Percentiles rank a stretch among this genome's conserved stretches.
Conservation (phyloP, 805 yeast species). For the Starmerella floris region DNA sequence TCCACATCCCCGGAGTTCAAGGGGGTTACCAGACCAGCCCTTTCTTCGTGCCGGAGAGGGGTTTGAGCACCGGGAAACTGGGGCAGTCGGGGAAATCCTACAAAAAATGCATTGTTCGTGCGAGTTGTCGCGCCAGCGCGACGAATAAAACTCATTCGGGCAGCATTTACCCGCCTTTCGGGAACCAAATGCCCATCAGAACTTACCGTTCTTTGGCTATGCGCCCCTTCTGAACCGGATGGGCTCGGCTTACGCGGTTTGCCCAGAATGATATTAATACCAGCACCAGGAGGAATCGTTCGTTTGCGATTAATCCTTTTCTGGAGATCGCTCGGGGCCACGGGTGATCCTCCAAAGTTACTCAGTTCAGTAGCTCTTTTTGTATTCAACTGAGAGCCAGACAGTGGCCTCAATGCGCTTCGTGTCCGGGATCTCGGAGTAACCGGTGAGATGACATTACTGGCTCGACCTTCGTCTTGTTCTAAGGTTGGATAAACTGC, state of each 20-base stretch:
- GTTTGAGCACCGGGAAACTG: slow-evolving; percentile 3
- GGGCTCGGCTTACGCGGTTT: slow-evolving; percentile 1
- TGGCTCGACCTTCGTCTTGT: background rate
- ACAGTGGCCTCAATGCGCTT: background rate
- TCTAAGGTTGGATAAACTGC: background rate
- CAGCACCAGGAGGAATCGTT: background rate
- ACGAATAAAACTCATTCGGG: slow-evolving; percentile 5
- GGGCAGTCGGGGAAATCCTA: slow-evolving; percentile 20
- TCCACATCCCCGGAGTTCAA: slow-evolving; percentile 3
- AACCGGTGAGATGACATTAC: background rate
- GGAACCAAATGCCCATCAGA: slow-evolving; percentile 13
- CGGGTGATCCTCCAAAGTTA: background rate
- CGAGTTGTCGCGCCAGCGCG: slow-evolving; percentile 4
- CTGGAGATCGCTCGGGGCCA: background rate
- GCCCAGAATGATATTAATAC: background rate
- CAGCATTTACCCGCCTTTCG: background rate
- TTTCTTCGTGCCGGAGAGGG: background rate
- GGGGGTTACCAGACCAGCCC: background rate
- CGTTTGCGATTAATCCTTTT: background rate
- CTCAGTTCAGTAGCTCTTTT: background rate
- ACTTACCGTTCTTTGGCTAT: slow-evolving; percentile 3
- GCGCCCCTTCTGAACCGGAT: background rate
- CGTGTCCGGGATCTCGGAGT: background rate
- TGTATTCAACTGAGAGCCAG: background rate
- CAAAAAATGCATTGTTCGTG: slow-evolving; percentile 7